Evolutionary conservation across 2,329 filamentous ascomycete species (phyloP), one percentile per base, ranked within the genome.

Genomic region (Phialocephala sp.): DNA sequence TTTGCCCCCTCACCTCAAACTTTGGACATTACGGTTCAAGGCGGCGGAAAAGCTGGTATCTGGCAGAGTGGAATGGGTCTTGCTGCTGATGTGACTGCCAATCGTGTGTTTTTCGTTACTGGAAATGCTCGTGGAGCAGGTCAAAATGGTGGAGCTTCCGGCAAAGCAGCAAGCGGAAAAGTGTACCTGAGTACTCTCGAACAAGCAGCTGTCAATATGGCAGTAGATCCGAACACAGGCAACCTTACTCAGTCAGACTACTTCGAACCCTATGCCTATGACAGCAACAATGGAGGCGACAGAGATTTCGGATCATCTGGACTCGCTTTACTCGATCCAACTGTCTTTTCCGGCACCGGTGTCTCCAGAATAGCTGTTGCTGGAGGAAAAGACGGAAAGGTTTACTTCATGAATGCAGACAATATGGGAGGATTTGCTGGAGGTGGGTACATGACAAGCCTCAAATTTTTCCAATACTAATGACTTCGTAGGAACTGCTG

Each of bases 401-500:
- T 66, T 2, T 66, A 63, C 35, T 14, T 66, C 27, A 56, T 66
- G 64, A 60, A 66, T 54, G 64, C 64, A 8, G 64, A 66, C 32
- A 63, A 59, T 22, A 36, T 66, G 45, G 64, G 64, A 43, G 64
- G 64, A 27, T 66, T 62, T 32, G 43, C 39, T 27, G 35, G 35
- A 18, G 62, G 62, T 55, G 15, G 15, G 37, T 41, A 3, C 37
- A 3, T 41, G 15, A 12, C 36, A 41, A 41, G 11, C 11, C 37
- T 18, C 3, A 2, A 41, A 12, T 41, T 41, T 14, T 41, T 3
- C 15, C 12, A 41, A 41, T 41, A 18, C 37, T 41, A 41, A 41
- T 18, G 15, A 14, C 15, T 41, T 18, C 9, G 12, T 41, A 41
- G 37, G 37, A 41, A 36, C 35, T 39, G 64, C 52, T 56, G 47